phyloP scores from a whole-genome alignment of 805 yeast species.

The Torulaspora indica region DNA sequence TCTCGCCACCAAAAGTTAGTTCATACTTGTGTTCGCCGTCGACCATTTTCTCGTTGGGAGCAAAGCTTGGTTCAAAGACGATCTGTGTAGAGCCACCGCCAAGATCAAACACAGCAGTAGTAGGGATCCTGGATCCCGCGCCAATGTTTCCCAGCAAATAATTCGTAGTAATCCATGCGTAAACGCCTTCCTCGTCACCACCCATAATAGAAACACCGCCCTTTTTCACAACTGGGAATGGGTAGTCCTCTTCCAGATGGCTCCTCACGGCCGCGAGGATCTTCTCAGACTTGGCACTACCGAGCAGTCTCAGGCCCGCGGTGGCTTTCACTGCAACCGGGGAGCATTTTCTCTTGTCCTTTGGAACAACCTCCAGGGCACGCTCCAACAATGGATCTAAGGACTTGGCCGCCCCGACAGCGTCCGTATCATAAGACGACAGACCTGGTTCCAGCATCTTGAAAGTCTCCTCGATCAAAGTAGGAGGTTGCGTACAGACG shows the following conservation, averaged over 20 bases:
- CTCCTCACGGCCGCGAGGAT: constrained; percentile 72
- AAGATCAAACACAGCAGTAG: constrained; percentile 95
- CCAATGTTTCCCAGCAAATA: constrained; percentile 93
- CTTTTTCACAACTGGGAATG: constrained; percentile 84
- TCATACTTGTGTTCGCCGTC: constrained; percentile 87
- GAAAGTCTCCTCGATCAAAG: constrained; percentile 71
- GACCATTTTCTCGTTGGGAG: constrained; percentile 55
- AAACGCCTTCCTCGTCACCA: constrained; percentile 96
- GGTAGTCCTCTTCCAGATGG: constrained; percentile 75
- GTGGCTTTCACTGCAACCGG: constrained; percentile 98
- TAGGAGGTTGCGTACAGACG: constrained; percentile 80
- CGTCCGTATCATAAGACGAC: constrained; percentile 75
- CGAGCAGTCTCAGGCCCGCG: constrained; percentile 88
- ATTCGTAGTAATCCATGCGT: constrained; percentile 97
- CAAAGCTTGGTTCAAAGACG: constrained; percentile 90
- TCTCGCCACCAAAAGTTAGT: constrained; percentile 73
- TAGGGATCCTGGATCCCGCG: constrained; percentile 59
- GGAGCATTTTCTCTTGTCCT: constrained; percentile 66
- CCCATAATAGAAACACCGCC: constrained; percentile 92
- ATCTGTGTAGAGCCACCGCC: constrained; percentile 99
- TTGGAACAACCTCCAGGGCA: constrained; percentile 77
- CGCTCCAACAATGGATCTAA: constrained; percentile 73
- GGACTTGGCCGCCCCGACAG: constrained; percentile 82
- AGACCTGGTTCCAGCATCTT: constrained; percentile 91
- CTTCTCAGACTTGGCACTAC: constrained; percentile 63